phyloP scores from a whole-genome alignment of 805 yeast species.

The Pichia kluyveri region DNA sequence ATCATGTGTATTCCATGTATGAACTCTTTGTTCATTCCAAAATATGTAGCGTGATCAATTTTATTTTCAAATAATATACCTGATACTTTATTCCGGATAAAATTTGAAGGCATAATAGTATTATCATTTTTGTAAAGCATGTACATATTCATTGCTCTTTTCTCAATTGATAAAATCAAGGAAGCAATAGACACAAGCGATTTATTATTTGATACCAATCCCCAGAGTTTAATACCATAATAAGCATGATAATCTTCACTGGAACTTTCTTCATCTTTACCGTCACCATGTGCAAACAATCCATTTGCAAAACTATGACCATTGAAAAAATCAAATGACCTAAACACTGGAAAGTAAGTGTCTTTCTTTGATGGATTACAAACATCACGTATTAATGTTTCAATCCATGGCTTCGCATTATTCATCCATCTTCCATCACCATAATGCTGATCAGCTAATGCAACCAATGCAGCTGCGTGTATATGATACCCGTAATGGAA shows the following conservation, averaged over 20 bases:
- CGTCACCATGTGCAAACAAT: constrained; percentile 50
- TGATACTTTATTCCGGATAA: constrained; percentile 49
- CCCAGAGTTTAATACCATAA: constrained; percentile 68
- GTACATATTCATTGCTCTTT: constrained; percentile 46
- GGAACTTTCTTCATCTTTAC: constrained; percentile 63
- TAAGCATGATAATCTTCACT: constrained; percentile 66
- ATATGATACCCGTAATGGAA: constrained; percentile 81
- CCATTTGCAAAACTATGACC: constrained; percentile 79
- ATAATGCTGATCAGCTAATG: constrained; percentile 44
- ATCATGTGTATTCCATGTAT: constrained; percentile 77
- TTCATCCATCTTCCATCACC: constrained; percentile 45
- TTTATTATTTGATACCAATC: constrained; percentile 41
- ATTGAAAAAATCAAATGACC: constrained; percentile 61
- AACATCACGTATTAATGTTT: constrained; percentile 54
- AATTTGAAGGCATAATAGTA: constrained; percentile 39
- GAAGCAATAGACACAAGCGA: constrained; percentile 47
- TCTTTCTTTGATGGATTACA: constrained; percentile 52
- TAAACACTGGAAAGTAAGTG: constrained; percentile 49
- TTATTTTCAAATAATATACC: constrained; percentile 70
- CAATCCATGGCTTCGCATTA: constrained; percentile 46
- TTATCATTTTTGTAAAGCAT: constrained; percentile 42
- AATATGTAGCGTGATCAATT: constrained; percentile 63
- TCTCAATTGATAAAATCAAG: constrained; percentile 49
- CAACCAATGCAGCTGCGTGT: constrained; percentile 76
- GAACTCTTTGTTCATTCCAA: constrained; percentile 51